phyloP scores from a whole-genome alignment of 202 grass and related monocot genomes.

The Miscanthus sacchariflorus region DNA sequence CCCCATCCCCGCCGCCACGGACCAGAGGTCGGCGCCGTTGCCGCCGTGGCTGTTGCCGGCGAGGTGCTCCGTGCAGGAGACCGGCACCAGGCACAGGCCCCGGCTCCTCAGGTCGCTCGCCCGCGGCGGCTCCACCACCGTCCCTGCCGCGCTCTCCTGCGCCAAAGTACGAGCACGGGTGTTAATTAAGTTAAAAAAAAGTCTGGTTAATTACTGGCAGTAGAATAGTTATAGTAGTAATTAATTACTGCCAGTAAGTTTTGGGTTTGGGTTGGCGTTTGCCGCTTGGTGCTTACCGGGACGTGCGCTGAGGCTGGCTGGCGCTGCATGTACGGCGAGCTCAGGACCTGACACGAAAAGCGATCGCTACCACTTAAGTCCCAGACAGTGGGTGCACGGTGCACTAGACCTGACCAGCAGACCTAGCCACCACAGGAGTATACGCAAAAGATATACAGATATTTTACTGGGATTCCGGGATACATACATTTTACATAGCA shows the following conservation, averaged over 20 bases:
- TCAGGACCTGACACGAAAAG: constrained; percentile 76
- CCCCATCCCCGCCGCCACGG: constrained; percentile 37
- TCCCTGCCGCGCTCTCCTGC: constrained; percentile 26
- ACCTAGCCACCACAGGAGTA: neutral
- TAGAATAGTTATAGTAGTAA: neutral
- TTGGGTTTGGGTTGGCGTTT: neutral
- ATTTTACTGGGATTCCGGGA: neutral
- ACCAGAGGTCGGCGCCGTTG: constrained; percentile 80
- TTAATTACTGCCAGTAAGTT: neutral
- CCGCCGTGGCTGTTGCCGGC: constrained; percentile 39
- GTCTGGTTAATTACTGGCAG: no score
- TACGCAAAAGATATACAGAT: no score
- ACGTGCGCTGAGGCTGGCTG: constrained; percentile 62
- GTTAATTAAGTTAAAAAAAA: neutral
- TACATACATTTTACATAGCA: neutral
- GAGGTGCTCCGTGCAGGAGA: constrained; percentile 81
- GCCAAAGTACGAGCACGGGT: neutral
- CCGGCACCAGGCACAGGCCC: constrained; percentile 84
- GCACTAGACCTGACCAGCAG: neutral
- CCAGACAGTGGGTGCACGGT: constrained; percentile 13
- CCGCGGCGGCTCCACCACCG: constrained; percentile 18
- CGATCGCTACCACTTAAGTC: constrained; percentile 31
- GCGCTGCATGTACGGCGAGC: constrained; percentile 85
- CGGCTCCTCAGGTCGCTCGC: constrained; percentile 68
- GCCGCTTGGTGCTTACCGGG: constrained; percentile 32